Percentiles rank a stretch among this genome's conserved stretches.
Conservation (phyloP, 257 asterid species). For the Leonotis leonurus region DNA sequence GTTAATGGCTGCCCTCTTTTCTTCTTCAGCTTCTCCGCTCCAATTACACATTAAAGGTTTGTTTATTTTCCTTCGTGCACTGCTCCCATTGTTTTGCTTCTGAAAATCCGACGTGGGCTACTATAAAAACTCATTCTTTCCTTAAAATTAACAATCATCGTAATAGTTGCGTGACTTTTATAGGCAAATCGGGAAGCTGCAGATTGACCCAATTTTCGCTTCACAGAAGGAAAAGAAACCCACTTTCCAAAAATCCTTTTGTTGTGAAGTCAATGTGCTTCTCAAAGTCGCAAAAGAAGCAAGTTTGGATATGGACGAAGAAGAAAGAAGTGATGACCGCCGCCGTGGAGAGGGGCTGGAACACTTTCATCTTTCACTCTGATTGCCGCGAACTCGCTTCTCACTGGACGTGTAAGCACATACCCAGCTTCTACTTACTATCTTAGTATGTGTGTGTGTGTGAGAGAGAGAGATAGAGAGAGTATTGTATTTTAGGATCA, state of each 20-base stretch:
- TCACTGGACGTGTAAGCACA: constrained; percentile 67
- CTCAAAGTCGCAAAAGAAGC: constrained; percentile 33
- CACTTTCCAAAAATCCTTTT: background rate
- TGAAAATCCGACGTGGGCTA: background rate
- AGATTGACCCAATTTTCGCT: constrained; percentile 19
- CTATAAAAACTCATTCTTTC: background rate
- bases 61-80: background rate
- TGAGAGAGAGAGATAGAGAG: background rate
- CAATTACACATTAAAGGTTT: constrained; percentile 25
- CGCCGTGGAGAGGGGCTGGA: constrained; percentile 92
- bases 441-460: background rate
- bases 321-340: constrained; percentile 80
- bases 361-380: constrained; percentile 52
- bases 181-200: constrained; percentile 38
- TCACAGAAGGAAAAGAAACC: constrained; percentile 5
- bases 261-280: constrained; percentile 20
- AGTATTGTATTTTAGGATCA: background rate
- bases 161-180: constrained; percentile 17
- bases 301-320: constrained; percentile 84
- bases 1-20: constrained; percentile 23
- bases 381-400: constrained; percentile 50
- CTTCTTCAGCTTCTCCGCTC: constrained; percentile 22
- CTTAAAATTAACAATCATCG: constrained; percentile 1
- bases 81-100: background rate
- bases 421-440: background rate